Conservation (phyloP, 345 rosid genomes). For the Salix dunnii region DNA sequence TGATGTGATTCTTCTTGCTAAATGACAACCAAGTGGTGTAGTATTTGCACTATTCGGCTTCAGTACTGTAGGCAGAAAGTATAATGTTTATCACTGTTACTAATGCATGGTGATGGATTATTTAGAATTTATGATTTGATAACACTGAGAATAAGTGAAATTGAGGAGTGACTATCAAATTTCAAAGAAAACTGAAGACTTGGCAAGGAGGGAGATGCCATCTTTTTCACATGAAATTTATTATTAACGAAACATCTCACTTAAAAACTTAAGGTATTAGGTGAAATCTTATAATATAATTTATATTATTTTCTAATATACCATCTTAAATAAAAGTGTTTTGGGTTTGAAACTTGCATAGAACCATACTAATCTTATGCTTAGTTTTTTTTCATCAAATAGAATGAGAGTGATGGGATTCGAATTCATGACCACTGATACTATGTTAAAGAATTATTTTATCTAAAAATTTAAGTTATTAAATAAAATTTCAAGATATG, state of each 20-base stretch:
- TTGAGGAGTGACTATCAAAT: conserved; percentile 35
- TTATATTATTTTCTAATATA: too few relatives aligned
- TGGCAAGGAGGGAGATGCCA: neutral
- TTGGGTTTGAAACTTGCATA: too few relatives aligned
- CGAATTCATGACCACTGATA: too few relatives aligned
- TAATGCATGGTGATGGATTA: conserved; percentile 18
- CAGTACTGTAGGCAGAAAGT: neutral
- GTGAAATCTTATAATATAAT: too few relatives aligned
- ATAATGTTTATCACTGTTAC: neutral
- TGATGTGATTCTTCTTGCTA: neutral
- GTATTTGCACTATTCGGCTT: neutral
- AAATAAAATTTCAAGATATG: too few relatives aligned
- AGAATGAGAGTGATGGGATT: too few relatives aligned
- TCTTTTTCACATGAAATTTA: conserved; percentile 25
- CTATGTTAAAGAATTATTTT: too few relatives aligned
- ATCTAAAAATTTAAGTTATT: too few relatives aligned
- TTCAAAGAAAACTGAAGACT: neutral
- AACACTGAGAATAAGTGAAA: conserved; percentile 24
- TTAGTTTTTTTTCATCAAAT: too few relatives aligned
- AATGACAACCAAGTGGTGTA: neutral
- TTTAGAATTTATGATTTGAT: conserved; percentile 1
- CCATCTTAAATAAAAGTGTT: rapidly evolving
- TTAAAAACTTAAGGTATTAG: too few relatives aligned
- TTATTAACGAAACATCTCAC: too few relatives aligned
- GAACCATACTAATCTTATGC: too few relatives aligned